phyloP scores from a whole-genome alignment of 805 yeast genomes.

The Wickerhamomyces canadensis region DNA sequence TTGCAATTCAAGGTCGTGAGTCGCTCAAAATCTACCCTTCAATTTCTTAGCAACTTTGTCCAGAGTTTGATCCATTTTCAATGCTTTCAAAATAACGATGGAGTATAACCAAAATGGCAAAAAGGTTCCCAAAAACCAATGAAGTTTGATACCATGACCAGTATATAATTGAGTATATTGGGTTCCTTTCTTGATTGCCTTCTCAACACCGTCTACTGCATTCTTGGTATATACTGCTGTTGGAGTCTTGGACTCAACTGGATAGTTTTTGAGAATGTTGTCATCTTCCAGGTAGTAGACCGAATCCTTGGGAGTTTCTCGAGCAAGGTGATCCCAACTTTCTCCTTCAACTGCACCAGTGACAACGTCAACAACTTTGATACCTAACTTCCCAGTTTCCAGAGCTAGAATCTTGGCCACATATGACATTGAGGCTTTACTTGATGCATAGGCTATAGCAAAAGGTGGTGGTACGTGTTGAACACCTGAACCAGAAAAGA shows the following conservation, averaged over 20 bases:
- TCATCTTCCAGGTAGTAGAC: constrained; percentile 12
- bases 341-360: constrained; percentile 37
- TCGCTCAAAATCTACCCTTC: too few species aligned
- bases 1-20: too few species aligned
- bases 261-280: constrained; percentile 10
- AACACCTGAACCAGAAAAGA: constrained; percentile 33
- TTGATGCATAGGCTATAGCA: constrained; percentile 28
- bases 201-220: constrained; percentile 31
- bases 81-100: neutral
- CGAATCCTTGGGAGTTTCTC: too few species aligned
- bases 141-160: constrained; percentile 7
- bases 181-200: constrained; percentile 1
- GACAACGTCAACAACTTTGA: constrained; percentile 32
- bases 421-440: constrained; percentile 35
- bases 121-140: constrained; percentile 6
- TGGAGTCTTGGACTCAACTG: constrained; percentile 23
- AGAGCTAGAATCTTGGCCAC: constrained; percentile 29
- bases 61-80: constrained; percentile 1
- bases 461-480: constrained; percentile 30
- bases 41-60: neutral
- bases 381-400: constrained; percentile 35
- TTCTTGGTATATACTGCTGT: constrained; percentile 33
- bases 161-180: constrained; percentile 9
- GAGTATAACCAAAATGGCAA: constrained; percentile 4
- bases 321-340: constrained; percentile 13